These are phyloP conservation scores for Phycomyces blakesleeanus DNA, from an alignment of 192 early-diverging fungal species.

Conservation along the genomic window DNA sequence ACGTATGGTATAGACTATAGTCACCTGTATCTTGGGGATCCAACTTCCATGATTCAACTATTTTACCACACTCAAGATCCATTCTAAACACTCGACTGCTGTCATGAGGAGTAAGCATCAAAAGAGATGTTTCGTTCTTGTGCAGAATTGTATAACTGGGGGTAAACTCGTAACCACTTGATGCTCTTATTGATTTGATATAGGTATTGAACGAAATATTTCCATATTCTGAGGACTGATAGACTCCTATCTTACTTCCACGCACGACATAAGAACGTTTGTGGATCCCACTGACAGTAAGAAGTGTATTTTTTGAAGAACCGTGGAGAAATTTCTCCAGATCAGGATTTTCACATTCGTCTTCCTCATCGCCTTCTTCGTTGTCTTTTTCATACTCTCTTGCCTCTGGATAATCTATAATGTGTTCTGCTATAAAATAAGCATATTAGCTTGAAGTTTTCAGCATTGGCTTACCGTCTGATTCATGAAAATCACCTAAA, in stretches of 20 bases:
- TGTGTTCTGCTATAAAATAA: too few species aligned
- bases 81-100: conserved; percentile 76
- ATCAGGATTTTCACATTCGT: conserved; percentile 36
- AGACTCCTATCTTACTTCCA: conserved; percentile 87
- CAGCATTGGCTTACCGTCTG: conserved; percentile 42
- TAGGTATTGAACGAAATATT: conserved; percentile 74
- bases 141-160: conserved; percentile 82
- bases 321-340: conserved; percentile 30
- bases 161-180: conserved; percentile 52
- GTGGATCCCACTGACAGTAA: conserved; percentile 82
- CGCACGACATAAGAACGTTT: conserved; percentile 89
- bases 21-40: conserved; percentile 63
- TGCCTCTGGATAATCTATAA: too few species aligned
- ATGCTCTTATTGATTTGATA: conserved; percentile 67
- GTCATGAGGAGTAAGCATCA: conserved; percentile 72
- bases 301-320: conserved; percentile 64
- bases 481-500: too few species aligned
- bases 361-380: conserved; percentile 37
- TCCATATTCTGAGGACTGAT: conserved; percentile 72
- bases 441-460: too few species aligned
- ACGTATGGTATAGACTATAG: conserved; percentile 2
- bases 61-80: conserved; percentile 88
- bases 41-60: conserved; percentile 92
- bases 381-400: conserved; percentile 43
- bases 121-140: conserved; percentile 75